Base-by-base conservation (phyloP, 257 asterid genomes). In the Rubia yunnanensis region DNA sequence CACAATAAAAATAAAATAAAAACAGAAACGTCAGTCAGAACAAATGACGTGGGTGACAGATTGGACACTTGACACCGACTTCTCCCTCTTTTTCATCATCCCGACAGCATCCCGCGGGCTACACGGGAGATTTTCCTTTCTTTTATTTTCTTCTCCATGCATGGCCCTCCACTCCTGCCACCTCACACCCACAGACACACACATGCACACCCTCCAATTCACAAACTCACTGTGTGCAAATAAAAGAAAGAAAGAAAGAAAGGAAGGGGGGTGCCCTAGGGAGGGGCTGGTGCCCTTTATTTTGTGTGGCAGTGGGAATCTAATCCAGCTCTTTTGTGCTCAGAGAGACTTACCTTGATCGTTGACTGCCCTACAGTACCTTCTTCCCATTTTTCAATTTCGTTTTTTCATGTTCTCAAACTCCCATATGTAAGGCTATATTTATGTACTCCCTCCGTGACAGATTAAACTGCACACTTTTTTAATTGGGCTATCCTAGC, bases 101-200 rank as follows among this genome's bases (percentile, higher is more conserved):
- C 41, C 15, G 58, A 66, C 78, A 74, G 68, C 76, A 72, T 56
- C 95, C 95, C 91, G 89, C 95, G 91, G 76, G 80, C 20, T 60
- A 74, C 79, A 85, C 95, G 95, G 95, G 95, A 65, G 86, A 77
- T 70, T 55, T 76, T 35, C 62, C 44, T 6, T 22, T 1, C n/a
- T 23, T 18, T 23, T n/a, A 31, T 11, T 18, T 18, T 17, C 5
- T 32, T 35, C 9, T 26, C 18, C 5, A 44, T 44, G 52, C 52
- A 64, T 64, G 57, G 68, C 69, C 56, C 39, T 18, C 17, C 39
- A 39, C 30, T 44, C 22, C 10, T 20, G 14, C 36, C 64, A 28
- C 79, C 58, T 63, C 66, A 48, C 64, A 24, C 27, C 39, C 68
- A 55, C 68, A 48, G 57, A 63, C 69, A 44, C 68, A 57, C 67